Evolutionary conservation across 768 basidiomycete species (phyloP), one percentile per base, ranked within the genome.

Genomic region (Mycena sanguinolenta): DNA sequence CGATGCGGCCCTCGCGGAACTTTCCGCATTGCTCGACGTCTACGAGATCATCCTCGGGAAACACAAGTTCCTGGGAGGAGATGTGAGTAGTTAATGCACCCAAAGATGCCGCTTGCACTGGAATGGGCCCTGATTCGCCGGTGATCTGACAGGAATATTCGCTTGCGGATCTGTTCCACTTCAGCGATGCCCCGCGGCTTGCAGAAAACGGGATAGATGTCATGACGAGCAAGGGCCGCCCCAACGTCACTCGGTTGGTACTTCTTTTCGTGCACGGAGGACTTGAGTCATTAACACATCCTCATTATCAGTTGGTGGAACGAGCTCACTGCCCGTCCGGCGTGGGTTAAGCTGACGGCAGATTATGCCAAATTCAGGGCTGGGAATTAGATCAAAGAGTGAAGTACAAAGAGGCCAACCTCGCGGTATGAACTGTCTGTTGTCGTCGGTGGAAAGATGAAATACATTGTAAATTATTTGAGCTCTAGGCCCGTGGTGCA

Each of bases 41-140:
- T 91, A 90, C 72, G 85, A 91, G 13, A 73, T 71, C 19, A 87
- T 92, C 54, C 81, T 91, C 19, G 75, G 78, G 19, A 89, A 87
- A 75, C 84, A 86, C 30, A 77, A 81, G 44, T 91, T 89, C 73
- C 75, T 90, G 27, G 63, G 34, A 7, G 63, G 63, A 16, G 63
- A 63, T 42, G 63, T 63, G 27, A 54, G 63, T 59, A 27, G 36
- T 34, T 57, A 46, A 21, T 13, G 44, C 36, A 21, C n/a, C 14
- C 13, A 9, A 1, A 21, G 5, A 25, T 58, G n/a, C 13, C 4
- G 5, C 4, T 14, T 25, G 55, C 32, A 4, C n/a, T 9, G 16
- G n/a, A n/a, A 52, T 50, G 25, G 9, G 28, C 7, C 21, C 54
- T n/a, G 8, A 55, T 36, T 36, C 34, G 3, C 21, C 21, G 32